Evolutionary conservation across 2,329 filamentous ascomycete genomes (phyloP), one percentile per base, ranked within the genome.

Genomic region (Pyricularia pennisetigena): DNA sequence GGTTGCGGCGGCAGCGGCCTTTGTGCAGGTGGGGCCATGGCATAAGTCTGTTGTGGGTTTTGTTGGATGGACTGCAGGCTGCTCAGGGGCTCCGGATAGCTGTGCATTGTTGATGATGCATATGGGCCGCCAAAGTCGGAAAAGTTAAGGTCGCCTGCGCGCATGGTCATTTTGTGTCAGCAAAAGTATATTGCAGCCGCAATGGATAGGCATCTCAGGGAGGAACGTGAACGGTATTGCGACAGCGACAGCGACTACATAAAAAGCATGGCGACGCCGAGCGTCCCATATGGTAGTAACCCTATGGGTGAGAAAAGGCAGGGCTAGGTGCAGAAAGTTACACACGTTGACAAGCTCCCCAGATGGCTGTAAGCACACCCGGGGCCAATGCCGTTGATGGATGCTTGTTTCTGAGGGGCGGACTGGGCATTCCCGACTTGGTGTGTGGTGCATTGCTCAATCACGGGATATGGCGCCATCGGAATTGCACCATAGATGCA

Each of bases 391-490:
- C 59, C 59, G 59, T 62, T 16, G 59, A 29, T 62, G 59, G 59
- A 28, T 28, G 59, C 24, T 28, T 28, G 24, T 26, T 26, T 14
- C 59, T 26, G 59, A 28, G 59, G 12, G 24, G 59, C 59, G 20
- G 59, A 62, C 24, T 26, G 59, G 59, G 59, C 59, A 62, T 62
- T 29, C 59, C 59, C 59, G 28, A 28, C 26, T 24, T 62, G 24
- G 16, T 20, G 14, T 28, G n/a, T 62, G 59, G 32, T 20, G 26
- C 59, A 62, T 28, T 66, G 35, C 41, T 49, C 26, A 16, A 81
- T 87, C 85, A 86, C 84, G 84, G 80, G 85, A 77, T 84, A 87
- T 88, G 82, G 83, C 85, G 83, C 82, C 84, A 87, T 87, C 80
- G 77, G 73, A 54, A 75, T 67, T 61, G 66, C 66, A 67, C 66